A percentile compares a stretch with the other conserved stretches of the same genome.
These are phyloP conservation scores for Thielaviopsis euricoi DNA, from an alignment of 2,329 filamentous ascomycete genomes.

Conservation along the genomic window DNA sequence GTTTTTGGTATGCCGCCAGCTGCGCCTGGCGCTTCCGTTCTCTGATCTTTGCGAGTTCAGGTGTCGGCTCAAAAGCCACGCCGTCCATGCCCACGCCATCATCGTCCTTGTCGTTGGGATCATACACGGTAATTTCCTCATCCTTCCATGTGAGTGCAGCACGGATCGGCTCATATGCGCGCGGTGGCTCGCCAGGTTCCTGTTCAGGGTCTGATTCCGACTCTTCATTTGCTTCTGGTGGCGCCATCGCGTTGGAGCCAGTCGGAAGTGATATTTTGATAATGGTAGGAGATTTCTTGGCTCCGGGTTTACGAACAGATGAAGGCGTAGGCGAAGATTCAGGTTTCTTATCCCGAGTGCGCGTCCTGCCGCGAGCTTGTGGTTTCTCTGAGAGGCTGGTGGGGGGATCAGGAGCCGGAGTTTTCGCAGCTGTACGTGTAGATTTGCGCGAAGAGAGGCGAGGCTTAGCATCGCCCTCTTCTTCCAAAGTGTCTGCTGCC, in stretches of 20 bases:
- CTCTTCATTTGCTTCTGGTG: constrained; percentile 12
- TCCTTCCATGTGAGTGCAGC: constrained; percentile 51
- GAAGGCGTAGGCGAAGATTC: background rate
- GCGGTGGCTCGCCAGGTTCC: constrained; percentile 15
- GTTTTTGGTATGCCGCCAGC: constrained; percentile 43
- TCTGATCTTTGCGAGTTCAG: constrained; percentile 41
- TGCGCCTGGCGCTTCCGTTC: constrained; percentile 41
- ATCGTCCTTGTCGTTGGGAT: constrained; percentile 47
- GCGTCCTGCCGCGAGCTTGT: background rate
- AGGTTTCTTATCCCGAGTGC: background rate
- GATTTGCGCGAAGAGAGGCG: constrained; percentile 1
- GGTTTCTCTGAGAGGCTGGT: background rate
- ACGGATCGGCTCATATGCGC: constrained; percentile 35
- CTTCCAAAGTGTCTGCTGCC: background rate
- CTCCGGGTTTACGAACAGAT: background rate
- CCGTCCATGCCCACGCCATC: constrained; percentile 52
- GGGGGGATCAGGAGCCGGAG: background rate
- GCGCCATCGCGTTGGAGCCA: background rate
- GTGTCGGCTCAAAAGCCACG: constrained; percentile 48
- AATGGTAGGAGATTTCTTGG: background rate
- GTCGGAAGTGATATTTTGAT: background rate
- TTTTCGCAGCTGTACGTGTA: background rate
- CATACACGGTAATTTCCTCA: constrained; percentile 50
- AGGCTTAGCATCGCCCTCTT: background rate
- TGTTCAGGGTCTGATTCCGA: constrained; percentile 18